A percentile compares a stretch with the other conserved stretches of the same genome.
phyloP scores from a whole-genome alignment of 805 yeast genomes.

The Pichia manshurica region DNA sequence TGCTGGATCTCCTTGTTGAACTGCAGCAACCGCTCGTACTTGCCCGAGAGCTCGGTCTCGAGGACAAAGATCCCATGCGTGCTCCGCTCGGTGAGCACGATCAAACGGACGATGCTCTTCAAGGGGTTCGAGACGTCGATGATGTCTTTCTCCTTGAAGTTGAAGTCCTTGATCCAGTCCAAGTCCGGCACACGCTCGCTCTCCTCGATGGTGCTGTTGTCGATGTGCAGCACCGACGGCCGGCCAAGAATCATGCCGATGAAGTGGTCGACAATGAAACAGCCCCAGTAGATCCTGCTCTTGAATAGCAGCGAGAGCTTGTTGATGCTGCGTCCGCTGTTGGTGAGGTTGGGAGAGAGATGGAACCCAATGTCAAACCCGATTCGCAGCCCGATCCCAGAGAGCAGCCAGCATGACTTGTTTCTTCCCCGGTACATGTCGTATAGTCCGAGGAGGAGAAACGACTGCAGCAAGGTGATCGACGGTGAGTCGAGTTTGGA shows the following conservation, averaged over 20 bases:
- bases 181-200: constrained; percentile 55
- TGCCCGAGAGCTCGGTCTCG: neutral
- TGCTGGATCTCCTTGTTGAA: constrained; percentile 12
- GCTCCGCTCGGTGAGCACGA: constrained; percentile 40
- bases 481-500: constrained; percentile 38
- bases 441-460: constrained; percentile 52
- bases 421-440: constrained; percentile 56
- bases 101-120: constrained; percentile 37
- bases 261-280: constrained; percentile 59
- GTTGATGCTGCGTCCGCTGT: constrained; percentile 16
- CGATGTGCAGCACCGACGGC: constrained; percentile 47
- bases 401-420: constrained; percentile 57
- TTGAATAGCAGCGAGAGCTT: constrained; percentile 45
- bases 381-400: constrained; percentile 58
- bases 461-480: constrained; percentile 54
- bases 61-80: constrained; percentile 36
- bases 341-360: constrained; percentile 36
- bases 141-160: constrained; percentile 31
- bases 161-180: constrained; percentile 55
- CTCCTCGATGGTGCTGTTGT: constrained; percentile 57
- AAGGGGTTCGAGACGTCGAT: constrained; percentile 39
- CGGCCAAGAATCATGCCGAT: constrained; percentile 55
- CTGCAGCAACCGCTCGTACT: constrained; percentile 2
- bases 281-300: constrained; percentile 62
- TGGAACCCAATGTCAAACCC: constrained; percentile 64